Evolutionary conservation across 495 filamentous ascomycete genomes (phyloP).

Genomic region (Chaetomidium leptoderma): DNA sequence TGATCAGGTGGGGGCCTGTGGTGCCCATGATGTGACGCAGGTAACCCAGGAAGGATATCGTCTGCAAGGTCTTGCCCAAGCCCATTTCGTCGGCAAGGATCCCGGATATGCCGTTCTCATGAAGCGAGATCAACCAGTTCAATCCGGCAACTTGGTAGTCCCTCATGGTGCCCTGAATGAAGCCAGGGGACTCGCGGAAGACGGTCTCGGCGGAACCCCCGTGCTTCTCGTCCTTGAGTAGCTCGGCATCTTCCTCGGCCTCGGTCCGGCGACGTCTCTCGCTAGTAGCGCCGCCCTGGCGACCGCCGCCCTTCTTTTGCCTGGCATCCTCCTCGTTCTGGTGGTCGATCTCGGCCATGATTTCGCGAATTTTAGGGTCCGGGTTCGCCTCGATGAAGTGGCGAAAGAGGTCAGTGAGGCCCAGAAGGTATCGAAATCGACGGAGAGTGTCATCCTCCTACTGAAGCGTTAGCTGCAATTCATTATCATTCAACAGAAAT

Average conservation of each 20-base stretch:
- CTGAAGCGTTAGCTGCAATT: conserved; percentile 11
- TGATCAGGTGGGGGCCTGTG: conserved; percentile 88
- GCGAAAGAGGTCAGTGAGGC: conserved; percentile 93
- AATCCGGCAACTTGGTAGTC: conserved; percentile 93
- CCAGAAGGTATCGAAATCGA: conserved; percentile 91
- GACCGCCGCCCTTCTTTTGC: conserved; percentile 65
- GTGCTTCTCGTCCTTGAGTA: conserved; percentile 84
- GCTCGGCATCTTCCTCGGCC: conserved; percentile 94
- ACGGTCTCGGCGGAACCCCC: conserved; percentile 81
- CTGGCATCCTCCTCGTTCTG: conserved; percentile 76
- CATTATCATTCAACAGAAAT: neutral
- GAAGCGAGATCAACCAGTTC: conserved; percentile 97
- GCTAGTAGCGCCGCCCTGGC: conserved; percentile 78
- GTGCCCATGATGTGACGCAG: conserved; percentile 84
- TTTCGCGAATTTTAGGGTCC: conserved; percentile 82
- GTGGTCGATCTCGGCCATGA: conserved; percentile 88
- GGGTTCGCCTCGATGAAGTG: conserved; percentile 99
- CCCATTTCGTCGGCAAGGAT: conserved; percentile 99
- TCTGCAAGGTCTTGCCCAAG: conserved; percentile 90
- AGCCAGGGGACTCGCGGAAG: conserved; percentile 87
- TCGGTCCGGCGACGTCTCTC: conserved; percentile 84
- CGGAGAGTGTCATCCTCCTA: conserved; percentile 95
- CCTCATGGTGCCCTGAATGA: conserved; percentile 84
- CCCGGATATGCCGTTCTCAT: conserved; percentile 97
- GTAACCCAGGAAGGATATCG: conserved; percentile 85